Base-by-base conservation (phyloP, 2,329 filamentous ascomycete species). In the Ophiocordyceps camponoti-saundersi region DNA sequence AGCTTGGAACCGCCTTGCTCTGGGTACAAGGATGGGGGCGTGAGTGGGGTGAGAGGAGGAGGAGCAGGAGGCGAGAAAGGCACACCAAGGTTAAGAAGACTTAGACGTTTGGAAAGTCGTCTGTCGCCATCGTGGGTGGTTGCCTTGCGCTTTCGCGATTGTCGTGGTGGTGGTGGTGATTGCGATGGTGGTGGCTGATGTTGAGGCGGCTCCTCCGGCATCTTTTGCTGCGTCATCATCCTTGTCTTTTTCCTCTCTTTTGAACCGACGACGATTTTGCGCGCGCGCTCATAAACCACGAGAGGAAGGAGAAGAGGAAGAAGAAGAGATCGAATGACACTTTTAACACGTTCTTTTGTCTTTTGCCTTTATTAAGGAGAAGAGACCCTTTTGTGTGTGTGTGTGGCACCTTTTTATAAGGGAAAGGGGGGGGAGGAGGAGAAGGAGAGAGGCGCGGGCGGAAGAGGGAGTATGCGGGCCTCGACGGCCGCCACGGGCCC, bases 51-150 rank as follows among this genome's bases (percentile, higher is more conserved):
- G 2, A 42, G 22, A 18, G 12, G 21, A 42, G 10, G n/a, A 12
- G 20, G n/a, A 18, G 18, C 4, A 11, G n/a, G 16, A 13, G 20
- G 13, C 20, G n/a, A 32, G 16, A 16, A 3, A 18, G 7, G 34
- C 69, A 48, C 77, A 92, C 87, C 84, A 53, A 95, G 67, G 60
- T 89, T 88, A 47, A 95, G 72, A 46, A 85, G 69, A 59, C 86
- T 85, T 62, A 95, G 73, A 53, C 83, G 76, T 68, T 95, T 95
- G 44, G 83, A 82, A 52, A 95, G 73, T 46, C 88, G 81, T 65
- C 34, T 16, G 16, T 93, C 77, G 53, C 76, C 79, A 56, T 76
- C 70, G 50, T 75, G 73, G 15, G 63, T 60, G 46, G 77, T 72
- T 48, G 77, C 73, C 63, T 80, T 81, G 55, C 78, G 66, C 65